Evolutionary conservation across 345 rosid genomes (phyloP), one percentile per base, ranked within the genome.

Genomic region (Eucalyptus erythrocorys): DNA sequence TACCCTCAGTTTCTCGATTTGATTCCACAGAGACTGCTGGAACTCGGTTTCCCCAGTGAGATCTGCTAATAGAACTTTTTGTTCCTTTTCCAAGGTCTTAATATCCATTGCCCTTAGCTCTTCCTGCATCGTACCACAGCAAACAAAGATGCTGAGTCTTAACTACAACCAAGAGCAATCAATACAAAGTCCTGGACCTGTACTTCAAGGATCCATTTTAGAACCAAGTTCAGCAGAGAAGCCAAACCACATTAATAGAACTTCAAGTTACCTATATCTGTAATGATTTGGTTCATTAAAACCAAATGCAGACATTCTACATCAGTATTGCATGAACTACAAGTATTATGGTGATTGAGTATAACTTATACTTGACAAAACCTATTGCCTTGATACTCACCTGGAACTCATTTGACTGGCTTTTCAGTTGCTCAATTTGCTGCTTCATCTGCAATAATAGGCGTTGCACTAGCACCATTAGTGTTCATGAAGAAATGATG

Each of bases 1-100:
- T 85, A 95, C 96, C 97, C 94, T 89, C 88, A 97, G 92, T 89
- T 92, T 91, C 92, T 92, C 91, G 86, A 94, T 89, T 85, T 94
- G 98, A 85, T 86, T 43, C 88, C 86, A 92, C 92, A 95, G 90
- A 64, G 96, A 94, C 34, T 88, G 92, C 68, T 91, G 88, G 92
- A 92, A 94, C 92, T 93, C 93, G 7, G 90, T 84, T 92, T 95
- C 97, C 86, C 91, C 94, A n/a, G 87, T 92, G 68, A 93, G 93
- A 89, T 96, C 99, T 86, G 94, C 92, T 80, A 91, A 88, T 50
- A 95, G 93, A 42, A 94, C 92, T 64, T 91, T 82, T 85, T 91
- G 91, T 93, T 94, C 95, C 91, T 93, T 95, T 90, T 95, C 94
- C 80, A 95, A 94, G 37, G 93, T 89, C 87, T 86, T 90, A 15